Conservation (phyloP, 75 land plant genomes). For the Isoetes taiwanensis region DNA sequence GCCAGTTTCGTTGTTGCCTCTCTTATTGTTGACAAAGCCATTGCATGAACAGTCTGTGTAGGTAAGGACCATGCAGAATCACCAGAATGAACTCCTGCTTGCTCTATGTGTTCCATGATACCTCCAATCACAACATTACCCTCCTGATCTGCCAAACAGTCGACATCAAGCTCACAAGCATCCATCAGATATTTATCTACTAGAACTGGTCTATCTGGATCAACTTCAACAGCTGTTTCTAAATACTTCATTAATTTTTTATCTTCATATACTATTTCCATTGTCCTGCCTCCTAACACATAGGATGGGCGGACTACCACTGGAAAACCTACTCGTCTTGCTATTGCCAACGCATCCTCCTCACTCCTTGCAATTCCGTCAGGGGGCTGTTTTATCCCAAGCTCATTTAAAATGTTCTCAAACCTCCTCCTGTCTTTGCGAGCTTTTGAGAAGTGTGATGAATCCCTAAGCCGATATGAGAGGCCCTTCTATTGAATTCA, state of each 20-base stretch:
- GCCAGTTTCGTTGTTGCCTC: slow-evolving; percentile 81
- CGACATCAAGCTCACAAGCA: slow-evolving; percentile 92
- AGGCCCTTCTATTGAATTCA: no score
- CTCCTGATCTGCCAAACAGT: slow-evolving; percentile 67
- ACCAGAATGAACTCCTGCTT: slow-evolving; percentile 98
- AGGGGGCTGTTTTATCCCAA: slow-evolving; percentile 81
- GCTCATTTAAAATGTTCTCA: slow-evolving; percentile 70
- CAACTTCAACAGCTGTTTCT: slow-evolving; percentile 88
- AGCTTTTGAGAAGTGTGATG: no score
- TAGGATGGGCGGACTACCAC: slow-evolving; percentile 97
- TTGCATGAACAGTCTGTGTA: slow-evolving; percentile 49
- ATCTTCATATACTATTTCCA: slow-evolving; percentile 96
- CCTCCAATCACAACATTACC: slow-evolving; percentile 97
- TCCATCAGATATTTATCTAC: slow-evolving; percentile 86
- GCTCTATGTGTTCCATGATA: slow-evolving; percentile 99
- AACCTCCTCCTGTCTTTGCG: slow-evolving; percentile 93
- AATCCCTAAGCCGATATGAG: no score
- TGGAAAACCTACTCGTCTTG: slow-evolving; percentile 78
- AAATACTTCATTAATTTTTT: slow-evolving; percentile 77
- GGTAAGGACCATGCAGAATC: slow-evolving; percentile 95
- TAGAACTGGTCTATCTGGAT: slow-evolving; percentile 89
- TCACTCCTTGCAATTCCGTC: slow-evolving; percentile 97
- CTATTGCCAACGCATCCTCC: slow-evolving; percentile 78
- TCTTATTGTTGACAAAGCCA: slow-evolving; percentile 55
- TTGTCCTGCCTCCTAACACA: slow-evolving; percentile 96